phyloP scores from a whole-genome alignment of 1,284 basidiomycete species.

The Pascua sp. region DNA sequence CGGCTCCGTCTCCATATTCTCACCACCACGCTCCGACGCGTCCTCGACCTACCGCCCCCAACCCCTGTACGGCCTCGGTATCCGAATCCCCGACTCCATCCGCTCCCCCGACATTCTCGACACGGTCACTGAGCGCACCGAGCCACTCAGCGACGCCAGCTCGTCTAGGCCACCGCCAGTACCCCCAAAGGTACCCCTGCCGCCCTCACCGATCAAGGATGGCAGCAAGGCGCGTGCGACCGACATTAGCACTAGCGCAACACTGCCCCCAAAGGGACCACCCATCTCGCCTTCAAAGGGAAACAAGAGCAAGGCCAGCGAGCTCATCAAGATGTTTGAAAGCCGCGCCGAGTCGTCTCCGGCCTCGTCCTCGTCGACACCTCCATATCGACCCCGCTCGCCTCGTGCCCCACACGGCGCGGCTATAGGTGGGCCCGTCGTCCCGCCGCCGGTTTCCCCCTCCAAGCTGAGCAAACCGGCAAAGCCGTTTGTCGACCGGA shows the following conservation, averaged over 20 bases:
- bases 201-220: conserved; percentile 21
- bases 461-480: no score
- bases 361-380: background rate
- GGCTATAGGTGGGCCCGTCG: no score
- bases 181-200: conserved; percentile 12
- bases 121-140: conserved; percentile 12
- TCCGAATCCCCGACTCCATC: background rate
- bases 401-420: background rate
- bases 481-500: no score
- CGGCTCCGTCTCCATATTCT: background rate
- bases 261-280: no score
- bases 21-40: background rate
- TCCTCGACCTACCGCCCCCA: background rate
- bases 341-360: background rate
- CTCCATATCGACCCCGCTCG: background rate
- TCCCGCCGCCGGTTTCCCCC: no score
- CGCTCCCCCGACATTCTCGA: conserved; percentile 17
- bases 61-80: conserved; percentile 8
- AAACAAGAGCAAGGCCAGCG: conserved; percentile 18
- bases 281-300: no score
- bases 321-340: conserved; percentile 44
- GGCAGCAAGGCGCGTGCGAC: background rate
- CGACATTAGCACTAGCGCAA: no score
- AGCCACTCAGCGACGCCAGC: conserved; percentile 1
- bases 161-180: background rate